A percentile compares a stretch with the other conserved stretches of the same genome.
Conservation (phyloP, 2,329 filamentous ascomycete species). For the Elsinoe australis region DNA sequence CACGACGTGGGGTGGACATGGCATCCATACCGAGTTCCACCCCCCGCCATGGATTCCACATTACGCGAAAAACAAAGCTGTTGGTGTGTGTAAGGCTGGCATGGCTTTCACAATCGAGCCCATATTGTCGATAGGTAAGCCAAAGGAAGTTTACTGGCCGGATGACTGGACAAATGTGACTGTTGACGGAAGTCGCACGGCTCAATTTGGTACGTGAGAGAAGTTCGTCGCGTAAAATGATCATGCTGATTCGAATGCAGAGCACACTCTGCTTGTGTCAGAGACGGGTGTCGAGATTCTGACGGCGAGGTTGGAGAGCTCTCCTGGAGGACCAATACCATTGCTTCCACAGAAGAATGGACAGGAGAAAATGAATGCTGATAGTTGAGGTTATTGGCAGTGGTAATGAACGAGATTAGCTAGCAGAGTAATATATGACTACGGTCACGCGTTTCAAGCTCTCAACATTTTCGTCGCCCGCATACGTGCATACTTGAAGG, state of each 20-base stretch:
- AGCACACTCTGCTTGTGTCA: constrained; percentile 75
- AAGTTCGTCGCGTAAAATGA: not conserved
- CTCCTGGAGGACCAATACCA: not conserved
- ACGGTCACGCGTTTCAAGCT: too few species aligned
- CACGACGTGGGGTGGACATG: constrained; percentile 91
- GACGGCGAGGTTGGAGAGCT: not conserved
- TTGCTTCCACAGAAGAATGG: not conserved
- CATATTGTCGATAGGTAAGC: constrained; percentile 89
- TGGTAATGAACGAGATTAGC: too few species aligned
- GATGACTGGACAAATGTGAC: constrained; percentile 98
- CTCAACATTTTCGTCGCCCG: too few species aligned
- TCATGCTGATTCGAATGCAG: constrained; percentile 34
- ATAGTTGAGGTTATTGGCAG: too few species aligned
- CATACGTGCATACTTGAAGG: too few species aligned
- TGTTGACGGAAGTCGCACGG: constrained; percentile 77
- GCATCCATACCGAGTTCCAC: constrained; percentile 90
- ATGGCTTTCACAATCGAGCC: constrained; percentile 99
- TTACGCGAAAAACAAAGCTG: constrained; percentile 96
- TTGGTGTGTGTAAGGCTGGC: constrained; percentile 85
- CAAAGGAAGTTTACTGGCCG: constrained; percentile 91
- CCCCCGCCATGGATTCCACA: constrained; percentile 89
- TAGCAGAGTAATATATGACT: too few species aligned
- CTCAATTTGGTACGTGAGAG: constrained; percentile 69
- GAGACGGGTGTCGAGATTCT: constrained; percentile 35
- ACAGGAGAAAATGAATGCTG: too few species aligned